Evolutionary conservation across 345 rosid species (phyloP), one percentile per base, ranked within the genome.

Genomic region (Erysimum cheiranthoides): DNA sequence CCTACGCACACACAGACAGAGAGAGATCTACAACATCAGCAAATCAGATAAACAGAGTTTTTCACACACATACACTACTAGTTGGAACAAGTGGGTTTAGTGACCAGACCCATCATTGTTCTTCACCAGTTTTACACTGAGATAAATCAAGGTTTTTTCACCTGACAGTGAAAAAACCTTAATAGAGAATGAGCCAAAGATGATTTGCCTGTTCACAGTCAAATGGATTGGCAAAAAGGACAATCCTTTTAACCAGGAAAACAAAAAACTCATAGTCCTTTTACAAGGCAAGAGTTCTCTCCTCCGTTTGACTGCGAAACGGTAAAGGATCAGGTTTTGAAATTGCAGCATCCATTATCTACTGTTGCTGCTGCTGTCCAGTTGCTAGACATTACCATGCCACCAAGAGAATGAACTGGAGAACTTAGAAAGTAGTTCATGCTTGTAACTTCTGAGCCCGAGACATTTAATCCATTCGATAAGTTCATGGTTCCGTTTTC

Each of bases 181-280:
- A 12, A 18, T 9, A 35, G 52, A 54, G 74, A 60, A 50, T 78
- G 71, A 82, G 85, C 85, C 85, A 95, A 95, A 97, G 90, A 95
- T 90, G 99, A 92, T 49, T 92, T 92, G 99, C 99, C 99, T 84
- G 81, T 77, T 58, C 77, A 57, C 87, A 88, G 84, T 85, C 93
- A 80, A 85, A 82, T 66, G 66, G 82, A 10, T 61, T 61, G 32
- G 86, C 71, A 10, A 56, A 57, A 58, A 71, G 66, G 79, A 61
- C 18, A 77, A 71, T 50, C 43, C 31, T 38, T 32, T 28, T 3
- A 31, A 36, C 79, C 62, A 66, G 58, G 67, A 40, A 65, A 10
- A 6, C 17, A 63, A 46, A 51, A 63, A 59, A 40, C 70, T 42
- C 78, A 65, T 18, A 34, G 17, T 58, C 70, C 49, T 59, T 67